Conservation (phyloP, 805 yeast genomes). For the Metschnikowia proteae region DNA sequence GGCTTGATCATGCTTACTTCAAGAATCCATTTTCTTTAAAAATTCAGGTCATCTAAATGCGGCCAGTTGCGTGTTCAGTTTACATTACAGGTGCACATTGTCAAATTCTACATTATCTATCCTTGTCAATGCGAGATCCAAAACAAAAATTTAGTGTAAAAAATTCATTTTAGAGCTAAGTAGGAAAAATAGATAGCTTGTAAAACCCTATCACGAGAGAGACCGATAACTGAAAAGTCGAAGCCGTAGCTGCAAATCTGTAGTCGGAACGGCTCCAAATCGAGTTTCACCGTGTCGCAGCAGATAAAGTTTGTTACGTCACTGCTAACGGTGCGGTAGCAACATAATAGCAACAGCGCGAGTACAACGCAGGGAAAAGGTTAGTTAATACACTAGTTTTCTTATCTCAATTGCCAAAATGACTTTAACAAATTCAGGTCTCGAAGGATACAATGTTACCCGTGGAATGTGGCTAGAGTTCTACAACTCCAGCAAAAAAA, state of each 20-base stretch:
- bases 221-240: no score
- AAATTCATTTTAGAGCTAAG: not conserved
- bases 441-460: slow-evolving; percentile 32
- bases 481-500: slow-evolving; percentile 35
- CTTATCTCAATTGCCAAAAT: slow-evolving; percentile 9
- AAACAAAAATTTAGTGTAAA: not conserved
- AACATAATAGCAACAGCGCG: not conserved
- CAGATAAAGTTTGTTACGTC: not conserved
- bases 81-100: not conserved
- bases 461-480: slow-evolving; percentile 41
- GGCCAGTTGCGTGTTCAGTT: not conserved
- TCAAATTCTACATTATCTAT: not conserved
- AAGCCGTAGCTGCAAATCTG: not conserved
- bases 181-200: no score
- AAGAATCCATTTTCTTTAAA: no score
- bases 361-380: not conserved
- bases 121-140: no score
- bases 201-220: no score
- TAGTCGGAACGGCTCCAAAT: not conserved
- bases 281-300: not conserved
- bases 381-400: not conserved
- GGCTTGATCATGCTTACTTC: not conserved
- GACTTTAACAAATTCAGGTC: slow-evolving; percentile 32
- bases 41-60: no score
- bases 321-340: not conserved